Conservation (phyloP, 2,329 filamentous ascomycete genomes). For the Fusarium dlaminii region DNA sequence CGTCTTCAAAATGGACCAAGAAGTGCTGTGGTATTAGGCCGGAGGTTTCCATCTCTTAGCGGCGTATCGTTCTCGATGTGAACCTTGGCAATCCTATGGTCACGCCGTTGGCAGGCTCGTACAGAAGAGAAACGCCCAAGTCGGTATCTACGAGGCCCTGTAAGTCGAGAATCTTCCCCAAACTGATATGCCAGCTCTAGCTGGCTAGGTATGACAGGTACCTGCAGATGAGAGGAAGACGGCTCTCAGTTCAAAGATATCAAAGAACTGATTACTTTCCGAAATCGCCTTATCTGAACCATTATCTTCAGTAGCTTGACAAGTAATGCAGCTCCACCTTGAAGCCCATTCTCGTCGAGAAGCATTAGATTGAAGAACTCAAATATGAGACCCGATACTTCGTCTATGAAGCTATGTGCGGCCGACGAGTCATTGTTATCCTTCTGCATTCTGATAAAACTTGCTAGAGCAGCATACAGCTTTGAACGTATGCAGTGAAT, state of each 20-base stretch:
- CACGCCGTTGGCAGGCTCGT: neutral
- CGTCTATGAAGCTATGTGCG: too few species aligned
- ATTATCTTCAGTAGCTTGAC: too few species aligned
- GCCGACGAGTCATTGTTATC: too few species aligned
- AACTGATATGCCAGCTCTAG: neutral
- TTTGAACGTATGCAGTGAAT: too few species aligned
- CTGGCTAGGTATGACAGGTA: neutral
- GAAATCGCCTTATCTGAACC: neutral
- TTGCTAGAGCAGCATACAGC: too few species aligned
- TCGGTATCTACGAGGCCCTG: accelerated
- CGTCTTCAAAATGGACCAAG: neutral
- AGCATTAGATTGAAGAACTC: too few species aligned
- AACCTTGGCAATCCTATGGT: neutral
- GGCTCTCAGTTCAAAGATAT: too few species aligned
- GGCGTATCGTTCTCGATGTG: neutral
- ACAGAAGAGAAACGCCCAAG: neutral
- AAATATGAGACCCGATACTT: too few species aligned
- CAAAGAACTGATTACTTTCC: neutral
- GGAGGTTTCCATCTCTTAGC: neutral
- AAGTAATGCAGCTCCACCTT: too few species aligned
- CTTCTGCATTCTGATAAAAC: too few species aligned
- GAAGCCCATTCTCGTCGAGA: too few species aligned
- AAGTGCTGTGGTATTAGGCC: neutral
- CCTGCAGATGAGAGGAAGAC: accelerated
- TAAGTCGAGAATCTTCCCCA: neutral